Evolutionary conservation across 305 asterid genomes (phyloP), one percentile per base, ranked within the genome.

Genomic region (Petunia hybrid): DNA sequence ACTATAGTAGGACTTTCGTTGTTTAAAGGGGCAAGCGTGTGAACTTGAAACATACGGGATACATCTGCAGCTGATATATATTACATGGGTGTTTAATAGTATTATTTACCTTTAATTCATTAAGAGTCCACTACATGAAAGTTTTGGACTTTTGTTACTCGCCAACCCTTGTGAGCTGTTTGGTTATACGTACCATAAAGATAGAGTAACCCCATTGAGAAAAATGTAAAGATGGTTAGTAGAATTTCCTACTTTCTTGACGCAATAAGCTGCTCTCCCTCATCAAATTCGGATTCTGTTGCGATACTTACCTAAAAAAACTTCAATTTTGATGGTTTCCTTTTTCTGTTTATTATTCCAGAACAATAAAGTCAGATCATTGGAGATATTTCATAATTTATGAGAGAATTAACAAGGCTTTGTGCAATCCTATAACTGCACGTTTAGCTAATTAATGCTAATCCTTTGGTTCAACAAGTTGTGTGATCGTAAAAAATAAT

Each of bases 291-390:
- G 0, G 13, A 67, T n/a, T 68, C n/a, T 42, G 56, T 68, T 42
- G 14, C 4, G n/a, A 68, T n/a, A 16, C 8, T 68, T 1, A 16
- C 39, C 56, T 22, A 3, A 68, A 42, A 6, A 36, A 68, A 43
- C 40, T 42, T 7, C 1, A 6, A 36, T 43, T 42, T 42, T 68
- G 10, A 41, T 40, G 36, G 22, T 64, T 63, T 0, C 31, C 4
- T 3, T 8, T 68, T n/a, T n/a, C 6, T 66, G 5, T 10, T 66
- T 66, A 2, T 66, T 0, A 14, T 66, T 43, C 57, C 8, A 16
- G 39, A 69, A 70, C 59, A 69, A 0, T 70, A 45, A 70, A 70
- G 41, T 70, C 16, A 70, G 8, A 45, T 46, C 22, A 45, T 70
- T 45, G 22, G 41, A 8, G 59, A 45, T 70, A 70, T 70, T 45